Conservation (phyloP, 148 eudicot species). For the Rhododendron vialii region DNA sequence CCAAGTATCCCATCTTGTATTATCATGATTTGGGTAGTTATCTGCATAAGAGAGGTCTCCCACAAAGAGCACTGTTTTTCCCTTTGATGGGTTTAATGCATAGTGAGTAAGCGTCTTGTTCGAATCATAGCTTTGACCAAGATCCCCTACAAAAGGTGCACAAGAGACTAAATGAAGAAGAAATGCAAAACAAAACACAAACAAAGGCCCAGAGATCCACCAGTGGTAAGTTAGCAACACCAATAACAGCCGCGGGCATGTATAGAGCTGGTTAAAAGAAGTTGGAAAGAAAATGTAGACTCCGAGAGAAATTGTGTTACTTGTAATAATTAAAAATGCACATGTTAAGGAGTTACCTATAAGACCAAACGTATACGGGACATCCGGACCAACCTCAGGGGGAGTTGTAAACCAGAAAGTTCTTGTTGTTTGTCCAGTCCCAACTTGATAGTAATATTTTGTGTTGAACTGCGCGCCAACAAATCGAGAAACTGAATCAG, state of each 20-base stretch:
- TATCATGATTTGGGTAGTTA: constrained; percentile 37
- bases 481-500: background rate
- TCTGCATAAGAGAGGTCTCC: constrained; percentile 53
- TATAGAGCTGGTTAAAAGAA: background rate
- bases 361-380: constrained; percentile 45
- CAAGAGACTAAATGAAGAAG: background rate
- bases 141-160: constrained; percentile 29
- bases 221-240: background rate
- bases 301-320: background rate
- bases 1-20: constrained; percentile 63
- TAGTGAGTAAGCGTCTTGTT: constrained; percentile 41
- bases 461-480: constrained; percentile 18
- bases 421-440: constrained; percentile 22
- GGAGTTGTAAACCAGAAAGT: constrained; percentile 45
- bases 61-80: constrained; percentile 30
- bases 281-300: background rate
- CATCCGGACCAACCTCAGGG: constrained; percentile 41
- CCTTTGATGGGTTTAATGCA: constrained; percentile 32
- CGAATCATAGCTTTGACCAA: constrained; percentile 48
- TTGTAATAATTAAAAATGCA: background rate
- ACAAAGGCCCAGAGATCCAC: background rate
- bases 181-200: background rate
- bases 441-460: constrained; percentile 36
- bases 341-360: constrained; percentile 23
- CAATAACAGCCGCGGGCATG: background rate